These are phyloP conservation scores for Nakazawaea wyomingensis DNA, from an alignment of 805 yeast genomes.

Conservation along the genomic window DNA sequence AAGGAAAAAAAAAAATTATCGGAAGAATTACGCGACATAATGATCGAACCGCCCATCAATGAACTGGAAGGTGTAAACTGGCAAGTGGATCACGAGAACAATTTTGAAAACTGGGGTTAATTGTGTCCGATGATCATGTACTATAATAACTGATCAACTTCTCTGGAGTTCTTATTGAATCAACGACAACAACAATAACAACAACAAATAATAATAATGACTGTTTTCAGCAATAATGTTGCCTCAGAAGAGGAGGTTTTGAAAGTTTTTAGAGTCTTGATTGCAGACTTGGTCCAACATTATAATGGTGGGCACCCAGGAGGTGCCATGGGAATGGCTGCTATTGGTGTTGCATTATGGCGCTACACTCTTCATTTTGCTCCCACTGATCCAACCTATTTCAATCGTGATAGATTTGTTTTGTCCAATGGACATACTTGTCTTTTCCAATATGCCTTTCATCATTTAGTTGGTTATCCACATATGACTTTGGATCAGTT, in stretches of 20 bases:
- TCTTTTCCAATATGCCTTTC: conserved; percentile 25
- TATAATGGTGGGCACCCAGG: conserved; percentile 33
- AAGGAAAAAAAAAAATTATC: no score
- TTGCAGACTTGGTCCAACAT: conserved; percentile 19
- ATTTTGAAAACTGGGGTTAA: no score
- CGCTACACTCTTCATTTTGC: conserved; percentile 26
- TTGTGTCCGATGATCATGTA: no score
- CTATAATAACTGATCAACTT: no score
- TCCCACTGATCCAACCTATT: conserved; percentile 27
- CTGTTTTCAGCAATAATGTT: conserved; percentile 9
- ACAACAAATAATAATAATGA: not conserved
- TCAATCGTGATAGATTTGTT: conserved; percentile 34
- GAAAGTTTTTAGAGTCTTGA: conserved; percentile 19
- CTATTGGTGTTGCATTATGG: conserved; percentile 32
- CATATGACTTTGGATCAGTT: conserved; percentile 30
- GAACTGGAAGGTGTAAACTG: no score
- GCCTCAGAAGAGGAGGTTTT: conserved; percentile 17
- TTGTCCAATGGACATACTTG: conserved; percentile 34
- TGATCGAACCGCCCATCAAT: no score
- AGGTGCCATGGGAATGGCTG: conserved; percentile 38
- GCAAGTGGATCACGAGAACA: no score
- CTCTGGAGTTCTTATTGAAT: no score
- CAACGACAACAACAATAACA: no score
- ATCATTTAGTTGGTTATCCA: conserved; percentile 28
- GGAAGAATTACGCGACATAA: no score